These are phyloP conservation scores for Cladosporium halotolerans DNA, from an alignment of 2,329 filamentous ascomycete species.

Conservation along the genomic window DNA sequence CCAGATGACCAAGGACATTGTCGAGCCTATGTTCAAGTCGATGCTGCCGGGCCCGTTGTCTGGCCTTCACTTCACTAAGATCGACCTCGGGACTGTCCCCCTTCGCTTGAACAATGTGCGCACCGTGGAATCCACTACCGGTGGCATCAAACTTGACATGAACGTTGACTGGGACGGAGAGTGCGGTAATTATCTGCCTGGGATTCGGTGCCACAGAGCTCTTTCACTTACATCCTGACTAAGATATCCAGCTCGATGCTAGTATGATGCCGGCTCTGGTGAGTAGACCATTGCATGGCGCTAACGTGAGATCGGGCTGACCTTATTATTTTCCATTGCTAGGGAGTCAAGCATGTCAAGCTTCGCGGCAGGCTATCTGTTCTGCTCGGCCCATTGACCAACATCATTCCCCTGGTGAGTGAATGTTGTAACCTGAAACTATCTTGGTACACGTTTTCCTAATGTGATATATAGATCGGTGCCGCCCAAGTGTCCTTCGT, in stretches of 20 bases:
- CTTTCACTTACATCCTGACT: too few relatives aligned
- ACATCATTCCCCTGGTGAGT: conserved; percentile 42
- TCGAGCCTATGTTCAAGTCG: conserved; percentile 43
- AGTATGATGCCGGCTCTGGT: conserved; percentile 42
- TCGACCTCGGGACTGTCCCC: conserved; percentile 41
- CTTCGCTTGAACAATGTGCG: conserved; percentile 38
- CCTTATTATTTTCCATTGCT: not conserved
- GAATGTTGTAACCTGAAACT: too few relatives aligned
- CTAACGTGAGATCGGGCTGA: not conserved
- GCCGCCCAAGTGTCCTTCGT: conserved; percentile 46
- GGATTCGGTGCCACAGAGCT: too few relatives aligned
- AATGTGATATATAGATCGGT: conserved; percentile 34
- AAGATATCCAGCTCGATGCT: conserved; percentile 44
- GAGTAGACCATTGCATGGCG: conserved; percentile 5
- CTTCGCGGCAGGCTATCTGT: conserved; percentile 41
- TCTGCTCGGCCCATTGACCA: conserved; percentile 40
- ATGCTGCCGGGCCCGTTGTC: conserved; percentile 42
- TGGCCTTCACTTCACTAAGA: conserved; percentile 40
- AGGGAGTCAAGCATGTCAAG: conserved; percentile 43
- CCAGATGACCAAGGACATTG: conserved; percentile 42
- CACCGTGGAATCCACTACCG: conserved; percentile 39
- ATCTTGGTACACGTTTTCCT: too few relatives aligned
- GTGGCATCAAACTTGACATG: conserved; percentile 46
- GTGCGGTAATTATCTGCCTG: conserved; percentile 9
- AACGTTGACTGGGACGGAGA: conserved; percentile 42